Evolutionary conservation across 345 rosid species (phyloP).

Genomic region (Eucalyptus brandiana): DNA sequence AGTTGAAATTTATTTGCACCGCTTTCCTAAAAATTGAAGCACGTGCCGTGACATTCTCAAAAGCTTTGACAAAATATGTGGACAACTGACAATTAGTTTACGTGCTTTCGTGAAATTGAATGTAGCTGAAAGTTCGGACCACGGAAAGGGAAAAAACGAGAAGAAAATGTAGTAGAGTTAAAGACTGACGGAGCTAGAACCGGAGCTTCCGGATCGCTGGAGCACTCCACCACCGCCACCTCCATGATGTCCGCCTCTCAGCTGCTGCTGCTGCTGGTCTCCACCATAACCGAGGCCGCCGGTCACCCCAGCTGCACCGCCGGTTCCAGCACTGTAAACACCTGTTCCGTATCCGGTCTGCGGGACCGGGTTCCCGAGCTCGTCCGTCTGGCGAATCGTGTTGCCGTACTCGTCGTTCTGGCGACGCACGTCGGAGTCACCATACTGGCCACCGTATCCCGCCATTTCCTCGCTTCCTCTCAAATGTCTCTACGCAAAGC

Average conservation of each 20-base stretch:
- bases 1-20: not conserved
- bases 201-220: conserved; percentile 43
- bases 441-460: not conserved
- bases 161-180: not conserved
- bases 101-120: not conserved
- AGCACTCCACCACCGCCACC: conserved; percentile 16
- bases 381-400: conserved; percentile 9
- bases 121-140: not conserved
- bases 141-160: not conserved
- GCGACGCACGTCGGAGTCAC: not conserved
- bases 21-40: not conserved
- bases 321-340: not conserved
- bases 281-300: not conserved
- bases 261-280: not conserved
- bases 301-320: not conserved
- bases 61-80: not conserved
- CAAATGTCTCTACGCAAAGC: not conserved
- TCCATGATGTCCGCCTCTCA: not conserved
- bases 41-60: not conserved
- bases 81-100: not conserved
- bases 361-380: conserved; percentile 18
- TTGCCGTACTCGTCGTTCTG: not conserved
- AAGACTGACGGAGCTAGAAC: conserved; percentile 39
- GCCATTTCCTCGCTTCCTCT: conserved; percentile 7
- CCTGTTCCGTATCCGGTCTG: conserved; percentile 6